A percentile compares a stretch with the other conserved stretches of the same genome.
phyloP scores from a whole-genome alignment of 2,329 filamentous ascomycete genomes.

The Aspergillus glaucus region DNA sequence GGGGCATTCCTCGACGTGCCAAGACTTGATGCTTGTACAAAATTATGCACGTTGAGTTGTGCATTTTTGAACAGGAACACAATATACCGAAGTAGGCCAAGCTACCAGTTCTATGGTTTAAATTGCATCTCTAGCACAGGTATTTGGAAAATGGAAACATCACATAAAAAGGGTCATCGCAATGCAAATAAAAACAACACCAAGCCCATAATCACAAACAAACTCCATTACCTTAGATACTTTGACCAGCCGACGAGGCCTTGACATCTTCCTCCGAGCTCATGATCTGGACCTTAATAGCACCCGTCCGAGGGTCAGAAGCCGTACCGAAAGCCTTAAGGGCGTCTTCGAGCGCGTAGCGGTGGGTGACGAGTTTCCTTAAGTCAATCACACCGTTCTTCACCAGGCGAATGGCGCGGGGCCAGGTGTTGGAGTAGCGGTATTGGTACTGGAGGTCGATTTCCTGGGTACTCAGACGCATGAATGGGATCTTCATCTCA shows the following conservation, averaged over 20 bases:
- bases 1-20: too few species aligned
- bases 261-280: constrained; percentile 35
- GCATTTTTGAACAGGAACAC: too few species aligned
- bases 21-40: too few species aligned
- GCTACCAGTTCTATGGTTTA: too few species aligned
- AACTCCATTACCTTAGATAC: constrained; percentile 11
- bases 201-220: background rate
- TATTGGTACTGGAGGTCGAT: constrained; percentile 97
- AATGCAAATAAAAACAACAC: constrained; percentile 6
- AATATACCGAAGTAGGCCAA: too few species aligned
- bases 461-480: constrained; percentile 83
- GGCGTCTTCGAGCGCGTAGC: constrained; percentile 78
- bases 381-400: constrained; percentile 79
- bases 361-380: constrained; percentile 77
- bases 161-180: constrained; percentile 10
- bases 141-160: constrained; percentile 3
- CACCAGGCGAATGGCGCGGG: constrained; percentile 79
- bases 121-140: too few species aligned
- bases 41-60: too few species aligned
- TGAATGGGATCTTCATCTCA: constrained; percentile 93
- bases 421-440: constrained; percentile 94
- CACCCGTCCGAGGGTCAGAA: constrained; percentile 78
- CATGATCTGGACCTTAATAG: constrained; percentile 95
- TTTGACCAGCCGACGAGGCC: constrained; percentile 26
- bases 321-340: constrained; percentile 85